Evolutionary conservation across 306 rosid genomes (phyloP), one percentile per base, ranked within the genome.

Genomic region (Betula pendula): DNA sequence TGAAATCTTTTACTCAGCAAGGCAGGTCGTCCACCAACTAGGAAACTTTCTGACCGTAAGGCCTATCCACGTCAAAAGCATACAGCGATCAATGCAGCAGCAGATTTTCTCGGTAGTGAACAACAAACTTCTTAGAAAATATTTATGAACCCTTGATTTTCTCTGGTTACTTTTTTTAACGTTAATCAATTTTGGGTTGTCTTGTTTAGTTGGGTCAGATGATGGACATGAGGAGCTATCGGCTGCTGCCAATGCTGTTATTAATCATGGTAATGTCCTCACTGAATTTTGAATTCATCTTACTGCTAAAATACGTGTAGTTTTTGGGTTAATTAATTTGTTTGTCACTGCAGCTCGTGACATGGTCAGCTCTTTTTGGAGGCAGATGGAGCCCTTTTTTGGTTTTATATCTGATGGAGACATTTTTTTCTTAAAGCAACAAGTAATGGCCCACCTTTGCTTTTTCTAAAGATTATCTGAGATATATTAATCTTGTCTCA

Each of bases 21-120:
- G 89, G 90, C 90, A 56, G 99, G 99, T 73, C 99, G 99, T 84
- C 99, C 99, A 48, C 98, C 97, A 81, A 89, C 96, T 53, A 89
- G 98, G 83, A 93, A 92, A 84, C 93, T 91, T 56, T 89, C 98
- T 77, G 98, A 93, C 78, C 97, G 99, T 31, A 96, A 91, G 82
- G 88, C 98, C 19, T 92, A 92, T 79, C 85, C 95, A 71, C 97
- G 99, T 77, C 98, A 92, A 83, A 95, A 95, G 83, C 91, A 88
- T 83, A 76, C 93, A 76, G 83, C 90, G 38, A 74, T 85, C 17
- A 92, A 86, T 81, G 79, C 89, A 72, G 86, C 90, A 25, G 78
- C 96, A 76, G 99, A 95, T 81, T 88, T 92, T 89, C 89, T 85
- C 25, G 99, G 99, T 95, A 92, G 81, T 71, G 38, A 25, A 56